Percentiles rank a stretch among this genome's conserved stretches.
Evolutionary conservation across 768 basidiomycete species (phyloP).

Genomic region (Suillus bovinus): DNA sequence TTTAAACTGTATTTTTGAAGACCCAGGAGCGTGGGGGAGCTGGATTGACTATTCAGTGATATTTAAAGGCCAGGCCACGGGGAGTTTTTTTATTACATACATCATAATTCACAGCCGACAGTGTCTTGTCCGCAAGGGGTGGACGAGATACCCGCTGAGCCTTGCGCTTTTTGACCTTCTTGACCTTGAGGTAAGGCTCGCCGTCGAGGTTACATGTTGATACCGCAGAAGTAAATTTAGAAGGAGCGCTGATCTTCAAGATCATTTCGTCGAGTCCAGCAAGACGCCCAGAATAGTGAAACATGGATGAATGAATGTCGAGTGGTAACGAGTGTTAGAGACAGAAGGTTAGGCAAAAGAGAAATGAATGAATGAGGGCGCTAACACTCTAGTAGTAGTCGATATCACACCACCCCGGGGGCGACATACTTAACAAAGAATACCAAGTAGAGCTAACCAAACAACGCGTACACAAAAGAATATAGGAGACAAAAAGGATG

Average conservation of each 20-base stretch:
- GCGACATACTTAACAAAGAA: neutral
- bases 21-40: slow-evolving; percentile 7
- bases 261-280: slow-evolving; percentile 43
- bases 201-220: slow-evolving; percentile 21
- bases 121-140: slow-evolving; percentile 35
- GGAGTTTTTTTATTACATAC: slow-evolving; percentile 25
- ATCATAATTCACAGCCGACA: slow-evolving; percentile 20
- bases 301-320: slow-evolving; percentile 25
- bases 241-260: slow-evolving; percentile 33
- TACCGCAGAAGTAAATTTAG: slow-evolving; percentile 31
- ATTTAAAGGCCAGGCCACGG: slow-evolving; percentile 18
- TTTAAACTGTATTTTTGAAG: neutral
- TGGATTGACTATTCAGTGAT: slow-evolving; percentile 13
- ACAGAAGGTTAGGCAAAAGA: slow-evolving; percentile 6
- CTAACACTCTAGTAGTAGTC: slow-evolving; percentile 8
- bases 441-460: slow-evolving; percentile 10
- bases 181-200: slow-evolving; percentile 21
- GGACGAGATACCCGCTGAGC: slow-evolving; percentile 22
- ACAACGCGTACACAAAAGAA: slow-evolving; percentile 18
- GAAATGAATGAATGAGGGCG: slow-evolving; percentile 7
- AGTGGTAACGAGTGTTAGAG: slow-evolving; percentile 15
- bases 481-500: slow-evolving; percentile 7
- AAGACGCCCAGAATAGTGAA: slow-evolving; percentile 42
- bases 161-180: slow-evolving; percentile 26
- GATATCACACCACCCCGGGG: neutral